Percentiles rank a stretch among this genome's conserved stretches.
Conservation (phyloP, 2,329 filamentous ascomycete genomes). For the Sarocladium strictum region DNA sequence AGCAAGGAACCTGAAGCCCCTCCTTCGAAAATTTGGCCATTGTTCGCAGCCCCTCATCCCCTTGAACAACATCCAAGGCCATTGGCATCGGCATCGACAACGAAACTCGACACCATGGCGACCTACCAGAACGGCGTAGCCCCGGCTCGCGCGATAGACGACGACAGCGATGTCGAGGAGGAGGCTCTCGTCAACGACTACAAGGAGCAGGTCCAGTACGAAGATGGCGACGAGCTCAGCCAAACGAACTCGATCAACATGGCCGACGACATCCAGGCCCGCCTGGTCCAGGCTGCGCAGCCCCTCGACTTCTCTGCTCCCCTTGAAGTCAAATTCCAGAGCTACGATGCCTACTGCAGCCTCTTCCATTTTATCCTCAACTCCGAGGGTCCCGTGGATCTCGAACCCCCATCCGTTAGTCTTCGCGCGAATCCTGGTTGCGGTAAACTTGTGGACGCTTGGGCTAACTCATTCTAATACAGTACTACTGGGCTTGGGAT, state of each 20-base stretch:
- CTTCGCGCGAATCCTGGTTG: constrained; percentile 10
- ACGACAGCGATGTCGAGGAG: constrained; percentile 93
- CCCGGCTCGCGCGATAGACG: constrained; percentile 56
- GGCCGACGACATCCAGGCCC: constrained; percentile 86
- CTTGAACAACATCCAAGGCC: constrained; percentile 4
- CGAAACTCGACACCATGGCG: constrained; percentile 42
- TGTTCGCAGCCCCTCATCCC: constrained; percentile 20
- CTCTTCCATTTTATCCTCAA: constrained; percentile 99
- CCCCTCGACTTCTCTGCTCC: constrained; percentile 94
- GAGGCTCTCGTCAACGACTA: constrained; percentile 94
- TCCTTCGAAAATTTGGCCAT: constrained; percentile 28
- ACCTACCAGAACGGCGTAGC: constrained; percentile 56
- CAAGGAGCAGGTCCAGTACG: constrained; percentile 91
- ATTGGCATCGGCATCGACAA: constrained; percentile 21
- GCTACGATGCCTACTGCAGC: constrained; percentile 99
- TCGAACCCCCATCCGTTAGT: constrained; percentile 92
- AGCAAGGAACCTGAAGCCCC: constrained; percentile 8
- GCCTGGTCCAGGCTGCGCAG: constrained; percentile 84
- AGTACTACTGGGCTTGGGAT: constrained; percentile 99
- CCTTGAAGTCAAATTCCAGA: constrained; percentile 94
- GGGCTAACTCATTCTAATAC: constrained; percentile 15
- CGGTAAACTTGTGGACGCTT: neutral
- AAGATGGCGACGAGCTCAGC: constrained; percentile 78
- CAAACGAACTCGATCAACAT: constrained; percentile 63
- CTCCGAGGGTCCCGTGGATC: constrained; percentile 95